Evolutionary conservation across 2,329 filamentous ascomycete genomes (phyloP).

Genomic region (Arthrinium puccinioides): DNA sequence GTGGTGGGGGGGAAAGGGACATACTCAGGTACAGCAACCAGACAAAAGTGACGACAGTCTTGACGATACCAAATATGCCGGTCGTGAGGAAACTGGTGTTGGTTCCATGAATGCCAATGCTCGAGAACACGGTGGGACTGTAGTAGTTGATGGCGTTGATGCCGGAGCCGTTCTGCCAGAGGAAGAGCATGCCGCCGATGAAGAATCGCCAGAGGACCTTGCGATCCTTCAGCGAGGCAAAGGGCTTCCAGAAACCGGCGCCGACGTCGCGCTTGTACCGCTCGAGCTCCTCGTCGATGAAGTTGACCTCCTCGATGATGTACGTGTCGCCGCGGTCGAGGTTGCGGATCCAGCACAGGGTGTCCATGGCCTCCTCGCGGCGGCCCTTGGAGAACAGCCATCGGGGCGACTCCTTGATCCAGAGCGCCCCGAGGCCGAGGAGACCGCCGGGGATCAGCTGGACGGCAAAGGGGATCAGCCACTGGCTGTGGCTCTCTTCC

Average conservation of each 20-base stretch:
- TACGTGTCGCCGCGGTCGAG: conserved; percentile 51
- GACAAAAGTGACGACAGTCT: conserved; percentile 52
- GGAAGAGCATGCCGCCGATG: conserved; percentile 65
- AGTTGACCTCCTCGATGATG: conserved; percentile 65
- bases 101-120: conserved; percentile 51
- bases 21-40: conserved; percentile 51
- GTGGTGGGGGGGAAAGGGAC: neutral
- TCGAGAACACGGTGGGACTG: conserved; percentile 55
- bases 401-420: conserved; percentile 59
- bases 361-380: conserved; percentile 49
- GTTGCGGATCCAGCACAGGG: conserved; percentile 59
- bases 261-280: conserved; percentile 56
- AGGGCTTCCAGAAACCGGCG: conserved; percentile 68
- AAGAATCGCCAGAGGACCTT: conserved; percentile 65
- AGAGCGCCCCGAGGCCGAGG: conserved; percentile 50
- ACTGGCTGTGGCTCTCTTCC: conserved; percentile 42
- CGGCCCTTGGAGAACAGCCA: conserved; percentile 60
- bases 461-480: conserved; percentile 58
- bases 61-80: conserved; percentile 59
- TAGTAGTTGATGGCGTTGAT: conserved; percentile 67
- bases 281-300: conserved; percentile 64
- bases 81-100: conserved; percentile 53
- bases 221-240: conserved; percentile 46
- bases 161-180: conserved; percentile 68
- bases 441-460: conserved; percentile 61